Evolutionary conservation across 176 grass and related monocot species (phyloP).

Genomic region (Pontederia paniculata): DNA sequence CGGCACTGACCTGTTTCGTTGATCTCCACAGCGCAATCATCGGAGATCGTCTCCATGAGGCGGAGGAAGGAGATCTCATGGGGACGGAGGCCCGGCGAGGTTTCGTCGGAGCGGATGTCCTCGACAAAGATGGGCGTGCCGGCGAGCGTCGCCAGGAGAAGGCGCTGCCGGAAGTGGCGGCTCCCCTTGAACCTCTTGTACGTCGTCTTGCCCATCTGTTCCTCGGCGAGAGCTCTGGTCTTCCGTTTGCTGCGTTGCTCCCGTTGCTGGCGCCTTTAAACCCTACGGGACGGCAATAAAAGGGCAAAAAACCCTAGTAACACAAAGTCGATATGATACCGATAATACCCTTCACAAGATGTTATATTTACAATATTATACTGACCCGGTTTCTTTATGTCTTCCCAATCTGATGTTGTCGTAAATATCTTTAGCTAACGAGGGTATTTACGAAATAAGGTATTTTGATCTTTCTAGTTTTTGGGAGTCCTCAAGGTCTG

Average conservation of each 20-base stretch:
- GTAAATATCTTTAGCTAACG: too few species aligned
- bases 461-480: too few species aligned
- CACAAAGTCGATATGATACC: too few species aligned
- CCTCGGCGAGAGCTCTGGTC: background rate
- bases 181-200: constrained; percentile 42
- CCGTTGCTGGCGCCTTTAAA: background rate
- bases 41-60: constrained; percentile 72
- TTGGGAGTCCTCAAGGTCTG: too few species aligned
- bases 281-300: background rate
- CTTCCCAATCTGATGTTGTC: too few species aligned
- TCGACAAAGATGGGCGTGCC: constrained; percentile 47
- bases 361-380: too few species aligned
- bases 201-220: constrained; percentile 27
- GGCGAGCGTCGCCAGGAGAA: constrained; percentile 66
- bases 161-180: constrained; percentile 57
- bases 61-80: constrained; percentile 73
- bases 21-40: constrained; percentile 56
- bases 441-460: too few species aligned
- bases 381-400: too few species aligned
- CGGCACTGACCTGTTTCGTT: constrained; percentile 46
- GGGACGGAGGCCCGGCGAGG: constrained; percentile 50
- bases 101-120: constrained; percentile 56
- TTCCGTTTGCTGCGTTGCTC: background rate
- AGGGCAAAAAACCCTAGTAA: too few species aligned
- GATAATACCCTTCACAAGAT: too few species aligned